Evolutionary conservation across 2,329 filamentous ascomycete genomes (phyloP), one percentile per base, ranked within the genome.

Genomic region (Ascochyta rabiei): DNA sequence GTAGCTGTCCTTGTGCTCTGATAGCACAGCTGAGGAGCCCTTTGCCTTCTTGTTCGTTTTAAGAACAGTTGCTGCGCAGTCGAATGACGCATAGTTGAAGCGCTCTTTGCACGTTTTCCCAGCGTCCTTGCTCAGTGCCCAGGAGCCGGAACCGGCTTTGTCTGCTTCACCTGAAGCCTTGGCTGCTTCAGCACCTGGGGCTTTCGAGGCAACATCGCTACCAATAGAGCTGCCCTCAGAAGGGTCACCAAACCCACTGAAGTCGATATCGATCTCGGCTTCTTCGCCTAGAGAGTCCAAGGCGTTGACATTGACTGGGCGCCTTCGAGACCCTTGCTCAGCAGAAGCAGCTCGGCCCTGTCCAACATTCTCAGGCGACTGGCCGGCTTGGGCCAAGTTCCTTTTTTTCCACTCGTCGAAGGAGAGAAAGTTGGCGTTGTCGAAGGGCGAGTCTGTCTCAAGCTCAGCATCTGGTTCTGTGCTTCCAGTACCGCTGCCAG

Each of bases 341-440:
- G 66, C 61, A 19, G 69, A 65, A 60, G 70, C 78, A 68, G 71
- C 84, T 75, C 79, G 80, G 73, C 68, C 81, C 62, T 81, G 85
- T 72, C 79, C 89, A 70, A 83, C 82, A 75, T 83, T 87, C 75
- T 83, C 90, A 62, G 77, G 89, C 70, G 80, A 91, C 69, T 97
- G 93, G 12, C 91, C 93, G 3, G 86, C 88, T 70, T 91, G 90
- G 46, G 88, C 90, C 16, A 98, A 79, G 77, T 96, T 96, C 80
- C 93, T 89, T 69, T 89, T 91, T 78, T 96, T 98, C 95, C 95
- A 99, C 68, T 98, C 93, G 72, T 98, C 95, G 66, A 99, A 99
- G 0, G 95, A 97, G 66, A 98, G 86, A 73, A 98, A 98, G 6
- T 92, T 88, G 40, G 88, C 84, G 63, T 90, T 89, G 67, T 91